These are phyloP conservation scores for Botrytis cinerea DNA, from an alignment of 2,329 filamentous ascomycete species.

Conservation along the genomic window DNA sequence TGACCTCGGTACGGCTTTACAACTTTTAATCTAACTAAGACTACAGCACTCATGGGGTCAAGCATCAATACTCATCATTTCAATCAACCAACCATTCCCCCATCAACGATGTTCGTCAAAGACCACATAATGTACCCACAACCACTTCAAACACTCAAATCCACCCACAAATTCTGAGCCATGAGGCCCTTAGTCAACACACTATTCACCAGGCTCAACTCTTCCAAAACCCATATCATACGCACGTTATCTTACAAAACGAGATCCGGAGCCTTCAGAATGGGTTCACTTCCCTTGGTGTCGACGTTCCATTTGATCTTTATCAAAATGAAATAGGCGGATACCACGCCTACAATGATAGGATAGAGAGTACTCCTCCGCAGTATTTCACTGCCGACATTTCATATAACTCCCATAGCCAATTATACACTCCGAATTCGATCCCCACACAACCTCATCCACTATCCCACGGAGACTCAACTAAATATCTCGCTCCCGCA, in stretches of 20 bases:
- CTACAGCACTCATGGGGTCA: not conserved
- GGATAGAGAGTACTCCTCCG: not conserved
- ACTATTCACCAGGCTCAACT: not conserved
- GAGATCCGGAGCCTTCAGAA: slow-evolving; percentile 4
- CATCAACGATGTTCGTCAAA: not conserved
- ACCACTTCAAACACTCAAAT: not conserved
- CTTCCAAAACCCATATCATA: not conserved
- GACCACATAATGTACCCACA: not conserved
- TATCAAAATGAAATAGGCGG: slow-evolving; percentile 6
- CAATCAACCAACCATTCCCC: not conserved
- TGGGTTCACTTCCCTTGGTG: slow-evolving; percentile 11
- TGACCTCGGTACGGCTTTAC: slow-evolving; percentile 4
- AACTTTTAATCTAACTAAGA: not conserved
- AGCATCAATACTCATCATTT: not conserved
- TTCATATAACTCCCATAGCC: not conserved
- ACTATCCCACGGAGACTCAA: not conserved
- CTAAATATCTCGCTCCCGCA: not conserved
- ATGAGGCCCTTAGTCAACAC: slow-evolving; percentile 2
- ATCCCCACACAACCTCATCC: not conserved
- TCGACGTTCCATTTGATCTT: slow-evolving; percentile 11
- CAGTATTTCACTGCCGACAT: not conserved
- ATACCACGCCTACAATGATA: not conserved
- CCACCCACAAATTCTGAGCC: not conserved
- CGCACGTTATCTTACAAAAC: not conserved
- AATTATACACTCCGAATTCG: not conserved